Evolutionary conservation across 106 monocot species (phyloP), one percentile per base, ranked within the genome.

Genomic region (Platanthera guangdongensis): DNA sequence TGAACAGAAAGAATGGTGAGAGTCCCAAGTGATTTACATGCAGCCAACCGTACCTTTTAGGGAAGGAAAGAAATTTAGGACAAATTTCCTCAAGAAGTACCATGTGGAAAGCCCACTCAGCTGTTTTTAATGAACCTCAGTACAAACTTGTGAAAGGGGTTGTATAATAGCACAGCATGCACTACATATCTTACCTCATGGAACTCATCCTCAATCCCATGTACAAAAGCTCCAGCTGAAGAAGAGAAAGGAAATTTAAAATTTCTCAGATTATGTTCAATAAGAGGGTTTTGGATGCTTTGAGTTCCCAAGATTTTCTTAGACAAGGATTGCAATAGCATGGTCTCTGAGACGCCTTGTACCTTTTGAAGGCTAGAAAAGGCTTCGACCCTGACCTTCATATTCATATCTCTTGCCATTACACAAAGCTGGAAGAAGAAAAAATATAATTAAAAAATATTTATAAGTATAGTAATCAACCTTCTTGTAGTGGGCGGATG

Each of bases 121-220:
- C 30, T 28, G 9, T 2, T 65, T 32, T 70, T 25, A 47, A 14
- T 47, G n/a, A 70, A 14, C 45, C n/a, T 48, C 7, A 70, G 48
- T 48, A 47, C 70, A 47, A 48, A n/a, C 47, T 47, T 15, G 1
- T n/a, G 70, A 47, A 47, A 47, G 25, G 6, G 7, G 25, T 18
- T 30, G 32, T 47, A 47, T 7, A n/a, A 22, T 76, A 71, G 18
- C 9, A 39, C 71, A 8, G 49, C 50, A 76, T 28, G 13, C 12
- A 39, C 6, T 19, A 19, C 8, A 19, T 71, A 8, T 7, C 19
- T 74, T 85, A 93, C 96, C 90, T 97, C 86, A 86, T 82, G 76
- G 78, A 86, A 93, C 74, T 97, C 96, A 86, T 97, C 96, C 81
- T 97, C 96, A 74, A 97, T 81, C 13, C 93, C 96, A 78, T 97